Evolutionary conservation across 2,329 filamentous ascomycete genomes (phyloP), one percentile per base, ranked within the genome.

Genomic region (Colletotrichum lentis): DNA sequence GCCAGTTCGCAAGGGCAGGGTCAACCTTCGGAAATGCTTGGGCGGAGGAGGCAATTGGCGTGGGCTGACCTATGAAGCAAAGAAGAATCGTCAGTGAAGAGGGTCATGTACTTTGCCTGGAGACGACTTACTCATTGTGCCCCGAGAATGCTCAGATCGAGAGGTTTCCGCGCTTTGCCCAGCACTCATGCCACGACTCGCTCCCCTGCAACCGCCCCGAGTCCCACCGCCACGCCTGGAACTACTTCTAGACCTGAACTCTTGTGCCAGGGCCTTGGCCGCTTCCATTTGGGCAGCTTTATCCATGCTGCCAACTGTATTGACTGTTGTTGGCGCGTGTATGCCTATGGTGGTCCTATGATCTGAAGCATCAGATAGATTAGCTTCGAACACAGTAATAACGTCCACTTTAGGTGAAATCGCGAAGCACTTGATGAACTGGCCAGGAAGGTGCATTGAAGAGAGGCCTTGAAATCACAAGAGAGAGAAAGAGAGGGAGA

Each of bases 221-320:
- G 12, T 8, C 18, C 43, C 24, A 14, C 44, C 43, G 27, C 27
- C 14, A 46, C 41, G 43, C 18, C 27, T 18, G 31, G 31, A 16
- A 18, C n/a, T 39, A 12, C 11, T n/a, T 54, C 52, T 35, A 16
- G 35, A 54, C 12, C 35, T 59, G 31, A 59, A 59, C 31, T 59
- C 56, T 5, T 35, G n/a, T 27, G 56, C 56, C 31, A 59, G 31
- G 18, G 24, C 5, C 37, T 20, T 59, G 24, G 56, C 56, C 16
- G 56, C 56, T 49, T 46, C 56, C 56, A 59, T 59, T 20, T 59
- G 56, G 7, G 27, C 43, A 18, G 10, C 16, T 39, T 22, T 59
- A 22, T 59, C 56, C 43, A 24, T 59, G 14, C 14, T 59, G 56
- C 35, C n/a, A 12, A 39, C 6, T 22, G n/a, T 22, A 22, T 7